Conservation (phyloP, 495 filamentous ascomycete genomes). For the Penicillium tannophilum region DNA sequence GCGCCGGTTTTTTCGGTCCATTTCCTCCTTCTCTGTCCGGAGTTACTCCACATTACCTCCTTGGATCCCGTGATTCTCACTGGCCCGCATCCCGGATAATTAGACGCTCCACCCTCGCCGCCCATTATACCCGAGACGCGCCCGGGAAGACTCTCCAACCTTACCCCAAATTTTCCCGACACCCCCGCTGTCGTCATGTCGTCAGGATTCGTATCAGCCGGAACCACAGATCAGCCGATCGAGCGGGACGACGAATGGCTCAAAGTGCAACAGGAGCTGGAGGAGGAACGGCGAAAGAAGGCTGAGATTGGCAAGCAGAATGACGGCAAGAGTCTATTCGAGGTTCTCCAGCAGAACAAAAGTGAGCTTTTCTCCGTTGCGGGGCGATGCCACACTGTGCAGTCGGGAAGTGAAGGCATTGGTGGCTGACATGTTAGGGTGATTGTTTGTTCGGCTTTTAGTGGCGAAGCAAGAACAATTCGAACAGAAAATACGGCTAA, state of each 20-base stretch:
- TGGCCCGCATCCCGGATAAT: slow-evolving; percentile 23
- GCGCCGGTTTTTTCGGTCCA: slow-evolving; percentile 14
- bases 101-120: slow-evolving; percentile 10
- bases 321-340: slow-evolving; percentile 75
- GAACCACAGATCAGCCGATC: slow-evolving; percentile 66
- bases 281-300: slow-evolving; percentile 63
- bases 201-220: slow-evolving; percentile 89
- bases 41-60: slow-evolving; percentile 1
- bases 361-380: slow-evolving; percentile 53
- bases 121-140: slow-evolving; percentile 25
- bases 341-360: slow-evolving; percentile 92
- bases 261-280: slow-evolving; percentile 73
- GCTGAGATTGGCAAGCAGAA: slow-evolving; percentile 58
- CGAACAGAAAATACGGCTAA: slow-evolving; percentile 82
- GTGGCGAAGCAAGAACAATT: slow-evolving; percentile 96
- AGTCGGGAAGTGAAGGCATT: slow-evolving; percentile 6
- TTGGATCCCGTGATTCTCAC: slow-evolving; percentile 5
- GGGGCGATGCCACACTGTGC: background rate
- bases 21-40: background rate
- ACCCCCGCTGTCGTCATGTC: slow-evolving; percentile 53
- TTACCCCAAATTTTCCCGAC: slow-evolving; percentile 16
- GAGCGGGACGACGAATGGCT: slow-evolving; percentile 74
- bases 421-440: slow-evolving; percentile 58
- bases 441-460: slow-evolving; percentile 39
- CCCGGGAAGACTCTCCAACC: slow-evolving; percentile 3